These are phyloP conservation scores for Penicillium frequentans DNA, from an alignment of 2,329 filamentous ascomycete species.

Conservation along the genomic window DNA sequence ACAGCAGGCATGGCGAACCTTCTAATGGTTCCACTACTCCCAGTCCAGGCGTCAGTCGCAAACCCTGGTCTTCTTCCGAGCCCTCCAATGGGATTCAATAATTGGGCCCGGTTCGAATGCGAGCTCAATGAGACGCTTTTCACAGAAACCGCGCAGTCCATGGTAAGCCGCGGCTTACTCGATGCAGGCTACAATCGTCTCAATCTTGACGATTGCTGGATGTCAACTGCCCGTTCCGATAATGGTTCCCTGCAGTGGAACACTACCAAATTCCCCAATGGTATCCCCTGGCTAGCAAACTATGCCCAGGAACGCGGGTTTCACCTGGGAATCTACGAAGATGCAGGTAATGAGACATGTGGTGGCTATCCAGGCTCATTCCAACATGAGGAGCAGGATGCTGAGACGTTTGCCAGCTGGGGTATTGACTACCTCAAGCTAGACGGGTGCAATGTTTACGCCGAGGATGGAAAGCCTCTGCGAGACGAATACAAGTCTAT, in stretches of 20 bases:
- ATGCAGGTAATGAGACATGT: constrained; percentile 47
- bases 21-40: constrained; percentile 11
- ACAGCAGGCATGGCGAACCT: constrained; percentile 13
- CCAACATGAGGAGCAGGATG: constrained; percentile 44
- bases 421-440: constrained; percentile 53
- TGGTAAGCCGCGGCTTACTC: constrained; percentile 44
- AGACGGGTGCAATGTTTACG: constrained; percentile 43
- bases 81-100: constrained; percentile 56
- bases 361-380: constrained; percentile 46
- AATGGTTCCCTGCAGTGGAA: constrained; percentile 46
- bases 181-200: constrained; percentile 41
- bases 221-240: constrained; percentile 33
- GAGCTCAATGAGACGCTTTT: constrained; percentile 52
- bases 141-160: constrained; percentile 48
- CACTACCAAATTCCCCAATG: constrained; percentile 43
- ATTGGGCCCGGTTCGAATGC: constrained; percentile 52
- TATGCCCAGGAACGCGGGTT: constrained; percentile 43
- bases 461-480: constrained; percentile 15
- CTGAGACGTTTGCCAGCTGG: constrained; percentile 40
- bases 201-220: constrained; percentile 52
- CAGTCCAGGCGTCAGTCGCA: constrained; percentile 19
- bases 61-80: constrained; percentile 30
- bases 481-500: constrained; percentile 29
- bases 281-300: constrained; percentile 44
- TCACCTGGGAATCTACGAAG: constrained; percentile 49